A percentile compares a stretch with the other conserved stretches of the same genome.
phyloP scores from a whole-genome alignment of 371 early-diverging fungal genomes.

The Batrachochytrium dendrobatidis region DNA sequence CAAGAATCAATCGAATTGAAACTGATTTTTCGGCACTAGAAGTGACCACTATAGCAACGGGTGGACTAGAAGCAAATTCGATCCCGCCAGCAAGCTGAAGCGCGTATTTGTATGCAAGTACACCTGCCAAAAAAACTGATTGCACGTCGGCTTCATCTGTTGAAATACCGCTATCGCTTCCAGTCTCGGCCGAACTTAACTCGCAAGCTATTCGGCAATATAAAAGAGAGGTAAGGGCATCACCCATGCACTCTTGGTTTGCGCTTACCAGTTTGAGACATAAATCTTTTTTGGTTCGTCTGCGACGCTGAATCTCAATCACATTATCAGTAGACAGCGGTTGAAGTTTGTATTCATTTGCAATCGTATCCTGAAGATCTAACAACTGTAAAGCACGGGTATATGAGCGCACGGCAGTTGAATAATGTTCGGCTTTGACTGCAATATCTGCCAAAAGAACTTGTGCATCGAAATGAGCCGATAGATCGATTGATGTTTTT shows the following conservation, averaged over 20 bases:
- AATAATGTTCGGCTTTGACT: not conserved
- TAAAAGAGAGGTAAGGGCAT: not conserved
- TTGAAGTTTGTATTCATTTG: not conserved
- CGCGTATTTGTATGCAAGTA: conserved; percentile 6
- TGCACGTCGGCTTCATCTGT: conserved; percentile 1
- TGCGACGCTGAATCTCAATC: no score
- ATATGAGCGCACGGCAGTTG: not conserved
- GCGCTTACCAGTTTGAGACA: not conserved
- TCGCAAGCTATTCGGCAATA: conserved; percentile 3
- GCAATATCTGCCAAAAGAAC: conserved; percentile 2
- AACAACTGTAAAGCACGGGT: conserved; percentile 3
- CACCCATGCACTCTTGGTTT: not conserved
- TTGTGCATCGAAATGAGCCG: conserved; percentile 7
- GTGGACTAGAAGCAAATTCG: conserved; percentile 13
- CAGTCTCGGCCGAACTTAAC: not conserved
- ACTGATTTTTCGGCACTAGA: not conserved
- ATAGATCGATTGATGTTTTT: conserved; percentile 6
- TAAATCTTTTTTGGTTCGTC: not conserved
- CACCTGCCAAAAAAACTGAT: conserved; percentile 1
- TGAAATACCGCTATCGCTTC: not conserved
- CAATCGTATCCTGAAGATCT: not conserved
- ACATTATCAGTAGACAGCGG: no score
- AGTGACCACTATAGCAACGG: conserved; percentile 5
- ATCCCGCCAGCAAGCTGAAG: conserved; percentile 15
- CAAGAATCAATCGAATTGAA: not conserved